Base-by-base conservation (phyloP, 352 stramenopile species). In the Globisporangium sylvaticum region DNA sequence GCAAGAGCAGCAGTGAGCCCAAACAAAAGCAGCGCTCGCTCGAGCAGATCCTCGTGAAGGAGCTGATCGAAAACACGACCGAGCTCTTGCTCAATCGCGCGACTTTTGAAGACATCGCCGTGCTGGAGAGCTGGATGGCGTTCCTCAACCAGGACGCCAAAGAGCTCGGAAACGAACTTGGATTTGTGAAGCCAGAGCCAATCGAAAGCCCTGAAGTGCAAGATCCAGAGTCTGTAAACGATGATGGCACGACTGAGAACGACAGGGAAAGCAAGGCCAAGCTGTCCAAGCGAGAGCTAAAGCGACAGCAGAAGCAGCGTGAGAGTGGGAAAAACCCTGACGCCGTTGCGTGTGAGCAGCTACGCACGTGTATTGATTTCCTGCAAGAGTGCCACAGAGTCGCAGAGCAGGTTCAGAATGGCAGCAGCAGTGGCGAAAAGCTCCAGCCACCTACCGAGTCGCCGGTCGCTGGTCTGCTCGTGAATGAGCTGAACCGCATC, bases 31-130 rank as follows among this genome's bases (percentile, higher is more conserved):
- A 71, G 46, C 34, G 44, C n/a, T 76, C 71, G 37, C 34, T 90
- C 22, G 72, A 87, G 60, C 63, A 64, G 32, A 75, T 79, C 20
- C 73, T 89, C 18, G 68, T 80, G 56, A 67, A 70, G 4, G 83
- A 93, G 62, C 67, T 93, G 39, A 69, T 90, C 18, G 83, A 93
- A 31, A 80, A 78, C 56, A 74, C 81, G 50, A 93, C 84, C 18
- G 84, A 93, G 50, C 59, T 93, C 59, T 62, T 93, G 48, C 66
- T 91, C 34, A 83, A 79, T 44, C 76, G 80, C 61, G 78, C 78
- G 5, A 71, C 56, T 0, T 71, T 60, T 8, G 73, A 71, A 0
- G 65, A 89, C 6, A 64, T 81, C 14, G 10, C 24, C 12, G 50
- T 80, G 61, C 66, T 92, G 18, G 69, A 74, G 62, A 60, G 69